A percentile compares a stretch with the other conserved stretches of the same genome.
phyloP scores from a whole-genome alignment of 345 rosid genomes.

The Cardamine occulta region DNA sequence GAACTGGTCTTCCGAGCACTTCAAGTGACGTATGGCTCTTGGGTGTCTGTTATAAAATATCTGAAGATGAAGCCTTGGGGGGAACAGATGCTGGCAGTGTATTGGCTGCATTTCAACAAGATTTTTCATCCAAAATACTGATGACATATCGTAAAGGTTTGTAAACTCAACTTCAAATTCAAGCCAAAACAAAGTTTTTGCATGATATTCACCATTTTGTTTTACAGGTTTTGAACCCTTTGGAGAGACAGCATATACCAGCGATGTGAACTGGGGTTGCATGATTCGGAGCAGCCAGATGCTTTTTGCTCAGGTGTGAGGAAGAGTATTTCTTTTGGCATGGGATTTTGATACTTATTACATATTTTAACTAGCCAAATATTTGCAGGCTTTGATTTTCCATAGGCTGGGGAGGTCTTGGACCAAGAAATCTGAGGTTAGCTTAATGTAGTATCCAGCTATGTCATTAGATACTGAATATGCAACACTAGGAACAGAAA shows the following conservation, averaged over 20 bases:
- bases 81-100: conserved; percentile 50
- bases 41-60: conserved; percentile 72
- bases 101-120: conserved; percentile 62
- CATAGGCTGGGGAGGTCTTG: conserved; percentile 90
- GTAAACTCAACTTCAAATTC: conserved; percentile 21
- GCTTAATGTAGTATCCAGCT: conserved; percentile 4
- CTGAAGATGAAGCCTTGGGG: conserved; percentile 49
- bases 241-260: conserved; percentile 64
- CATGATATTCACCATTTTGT: conserved; percentile 21
- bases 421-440: conserved; percentile 63
- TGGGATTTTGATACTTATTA: background rate
- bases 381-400: conserved; percentile 75
- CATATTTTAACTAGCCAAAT: conserved; percentile 10
- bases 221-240: conserved; percentile 75
- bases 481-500: background rate
- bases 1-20: conserved; percentile 63
- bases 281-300: conserved; percentile 98
- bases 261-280: conserved; percentile 95
- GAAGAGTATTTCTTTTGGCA: background rate
- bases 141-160: conserved; percentile 91
- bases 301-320: conserved; percentile 84
- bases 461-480: conserved; percentile 1
- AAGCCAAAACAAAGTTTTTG: background rate
- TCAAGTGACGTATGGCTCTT: conserved; percentile 86
- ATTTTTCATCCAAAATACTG: conserved; percentile 79